phyloP scores from a whole-genome alignment of 306 rosid genomes.

The Sphenostylis stenocarpa region DNA sequence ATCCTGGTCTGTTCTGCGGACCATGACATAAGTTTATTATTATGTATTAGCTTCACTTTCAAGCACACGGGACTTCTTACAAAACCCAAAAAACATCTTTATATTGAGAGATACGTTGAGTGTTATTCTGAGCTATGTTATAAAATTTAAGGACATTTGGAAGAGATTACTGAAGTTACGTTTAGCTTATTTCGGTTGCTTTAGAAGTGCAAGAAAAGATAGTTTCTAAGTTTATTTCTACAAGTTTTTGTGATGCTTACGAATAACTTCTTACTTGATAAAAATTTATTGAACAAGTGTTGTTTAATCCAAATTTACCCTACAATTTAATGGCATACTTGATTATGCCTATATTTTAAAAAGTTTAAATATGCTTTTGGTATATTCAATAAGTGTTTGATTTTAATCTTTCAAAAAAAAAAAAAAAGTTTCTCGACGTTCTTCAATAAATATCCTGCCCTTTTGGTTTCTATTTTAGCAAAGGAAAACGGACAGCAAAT shows the following conservation, averaged over 20 bases:
- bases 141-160: background rate
- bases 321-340: background rate
- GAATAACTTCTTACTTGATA: background rate
- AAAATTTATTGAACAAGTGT: background rate
- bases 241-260: background rate
- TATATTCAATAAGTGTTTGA: background rate
- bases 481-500: background rate
- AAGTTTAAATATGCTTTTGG: background rate
- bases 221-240: background rate
- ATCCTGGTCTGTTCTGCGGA: background rate
- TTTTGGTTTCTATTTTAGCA: background rate
- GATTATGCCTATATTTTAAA: background rate
- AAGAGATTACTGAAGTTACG: background rate
- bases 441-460: background rate
- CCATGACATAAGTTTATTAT: background rate
- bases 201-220: background rate
- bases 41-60: background rate
- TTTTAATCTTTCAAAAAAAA: no score
- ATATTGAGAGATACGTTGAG: background rate
- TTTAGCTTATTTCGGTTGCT: background rate
- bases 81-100: background rate
- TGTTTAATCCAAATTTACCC: no score
- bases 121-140: background rate
- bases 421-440: background rate
- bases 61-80: background rate